Percentiles rank a stretch among this genome's conserved stretches.
Conservation (phyloP, 768 basidiomycete genomes). For the Boletellus ananiceps region DNA sequence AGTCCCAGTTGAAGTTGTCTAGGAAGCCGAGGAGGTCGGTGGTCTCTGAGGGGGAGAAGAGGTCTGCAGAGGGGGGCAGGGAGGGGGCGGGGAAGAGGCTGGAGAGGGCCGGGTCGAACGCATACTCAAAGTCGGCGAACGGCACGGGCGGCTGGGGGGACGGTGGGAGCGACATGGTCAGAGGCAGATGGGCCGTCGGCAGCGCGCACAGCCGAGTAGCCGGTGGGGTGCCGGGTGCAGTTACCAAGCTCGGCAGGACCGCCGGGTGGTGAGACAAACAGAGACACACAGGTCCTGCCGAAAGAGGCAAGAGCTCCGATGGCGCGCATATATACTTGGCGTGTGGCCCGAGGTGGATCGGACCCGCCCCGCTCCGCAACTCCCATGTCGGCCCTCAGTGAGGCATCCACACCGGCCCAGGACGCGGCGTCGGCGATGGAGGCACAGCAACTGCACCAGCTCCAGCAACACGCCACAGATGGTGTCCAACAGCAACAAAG, state of each 20-base stretch:
- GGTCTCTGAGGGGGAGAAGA: constrained; percentile 75
- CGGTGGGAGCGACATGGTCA: constrained; percentile 27
- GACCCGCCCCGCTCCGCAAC: constrained; percentile 39
- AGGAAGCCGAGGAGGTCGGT: constrained; percentile 78
- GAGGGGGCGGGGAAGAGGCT: constrained; percentile 56
- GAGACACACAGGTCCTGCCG: not conserved
- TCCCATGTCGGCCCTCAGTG: constrained; percentile 73
- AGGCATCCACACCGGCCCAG: constrained; percentile 65
- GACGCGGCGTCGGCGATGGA: constrained; percentile 58
- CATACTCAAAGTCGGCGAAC: constrained; percentile 66
- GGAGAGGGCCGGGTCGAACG: constrained; percentile 60
- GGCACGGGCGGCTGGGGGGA: constrained; percentile 48
- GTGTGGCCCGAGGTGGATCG: constrained; percentile 25
- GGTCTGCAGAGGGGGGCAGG: constrained; percentile 66
- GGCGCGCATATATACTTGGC: constrained; percentile 23
- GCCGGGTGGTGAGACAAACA: constrained; percentile 16
- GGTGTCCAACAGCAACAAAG: constrained; percentile 33
- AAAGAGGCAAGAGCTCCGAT: constrained; percentile 29
- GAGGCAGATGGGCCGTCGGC: constrained; percentile 12
- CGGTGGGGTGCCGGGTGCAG: constrained; percentile 7
- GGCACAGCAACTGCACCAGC: constrained; percentile 47
- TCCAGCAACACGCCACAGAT: constrained; percentile 31
- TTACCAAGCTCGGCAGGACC: too few relatives aligned
- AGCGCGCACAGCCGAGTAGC: constrained; percentile 14
- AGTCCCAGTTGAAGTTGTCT: constrained; percentile 74